Percentiles rank a stretch among this genome's conserved stretches.
phyloP scores from a whole-genome alignment of 2,329 filamentous ascomycete species.

The Scedosporium dehoogii region DNA sequence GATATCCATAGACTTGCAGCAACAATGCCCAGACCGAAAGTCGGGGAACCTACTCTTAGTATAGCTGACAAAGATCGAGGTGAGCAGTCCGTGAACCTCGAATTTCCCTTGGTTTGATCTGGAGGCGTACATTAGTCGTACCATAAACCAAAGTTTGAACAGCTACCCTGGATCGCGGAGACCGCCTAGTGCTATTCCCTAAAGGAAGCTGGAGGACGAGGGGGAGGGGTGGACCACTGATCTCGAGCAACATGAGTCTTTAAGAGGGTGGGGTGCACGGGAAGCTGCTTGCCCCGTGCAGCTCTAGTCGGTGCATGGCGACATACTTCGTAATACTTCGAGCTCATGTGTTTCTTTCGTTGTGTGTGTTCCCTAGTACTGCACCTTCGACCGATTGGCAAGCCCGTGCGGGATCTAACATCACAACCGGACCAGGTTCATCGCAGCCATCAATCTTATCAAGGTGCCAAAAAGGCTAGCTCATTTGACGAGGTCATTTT shows the following conservation, averaged over 20 bases:
- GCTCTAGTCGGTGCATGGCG: background rate
- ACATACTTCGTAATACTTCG: background rate
- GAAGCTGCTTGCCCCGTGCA: constrained; percentile 5
- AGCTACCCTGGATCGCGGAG: background rate
- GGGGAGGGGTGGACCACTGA: background rate
- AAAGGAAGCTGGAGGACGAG: background rate
- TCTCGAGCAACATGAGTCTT: background rate
- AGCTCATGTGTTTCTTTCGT: background rate
- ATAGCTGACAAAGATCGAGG: background rate
- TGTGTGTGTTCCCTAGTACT: background rate
- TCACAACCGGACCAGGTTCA: background rate
- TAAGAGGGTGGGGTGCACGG: background rate
- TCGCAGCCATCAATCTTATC: background rate
- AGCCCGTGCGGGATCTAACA: background rate
- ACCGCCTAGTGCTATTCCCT: background rate
- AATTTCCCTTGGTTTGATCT: background rate
- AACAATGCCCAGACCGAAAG: too few species aligned
- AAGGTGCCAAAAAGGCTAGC: background rate
- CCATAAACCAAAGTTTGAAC: background rate
- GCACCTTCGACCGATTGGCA: background rate
- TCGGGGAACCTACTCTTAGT: too few species aligned
- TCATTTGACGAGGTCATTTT: background rate
- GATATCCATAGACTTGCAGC: too few species aligned
- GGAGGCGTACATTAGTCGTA: background rate
- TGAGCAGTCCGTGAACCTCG: background rate